Evolutionary conservation across 257 asterid species (phyloP).

Genomic region (Handroanthus guayacan): DNA sequence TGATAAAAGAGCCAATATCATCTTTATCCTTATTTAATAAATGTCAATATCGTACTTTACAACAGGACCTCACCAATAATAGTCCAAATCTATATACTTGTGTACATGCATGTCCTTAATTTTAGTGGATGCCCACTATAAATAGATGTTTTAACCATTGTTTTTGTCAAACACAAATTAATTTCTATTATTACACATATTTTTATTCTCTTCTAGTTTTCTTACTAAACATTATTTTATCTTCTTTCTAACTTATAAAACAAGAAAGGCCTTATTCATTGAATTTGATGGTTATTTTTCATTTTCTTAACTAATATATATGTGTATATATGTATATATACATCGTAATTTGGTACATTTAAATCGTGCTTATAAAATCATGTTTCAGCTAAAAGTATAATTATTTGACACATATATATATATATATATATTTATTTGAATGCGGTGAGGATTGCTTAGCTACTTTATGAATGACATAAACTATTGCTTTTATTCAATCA

Average conservation of each 20-base stretch:
- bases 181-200: not conserved
- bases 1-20: not conserved
- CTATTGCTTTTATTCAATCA: not conserved
- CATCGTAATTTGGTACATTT: too few species aligned
- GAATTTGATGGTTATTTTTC: too few species aligned
- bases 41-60: not conserved
- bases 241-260: too few species aligned
- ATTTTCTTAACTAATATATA: too few species aligned
- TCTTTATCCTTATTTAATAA: not conserved
- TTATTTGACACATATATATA: too few species aligned
- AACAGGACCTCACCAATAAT: constrained; percentile 28
- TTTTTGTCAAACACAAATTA: constrained; percentile 15
- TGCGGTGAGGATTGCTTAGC: too few species aligned
- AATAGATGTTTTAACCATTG: not conserved
- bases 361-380: too few species aligned
- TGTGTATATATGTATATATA: not conserved
- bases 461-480: not conserved
- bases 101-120: constrained; percentile 37
- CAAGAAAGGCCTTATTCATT: too few species aligned
- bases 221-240: not conserved
- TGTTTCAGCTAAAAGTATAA: not conserved
- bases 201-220: not conserved
- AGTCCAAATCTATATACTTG: constrained; percentile 4
- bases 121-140: constrained; percentile 43
- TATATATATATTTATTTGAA: too few species aligned